phyloP scores from a whole-genome alignment of 129 eudicot genomes.

The Scalesia atractyloides region DNA sequence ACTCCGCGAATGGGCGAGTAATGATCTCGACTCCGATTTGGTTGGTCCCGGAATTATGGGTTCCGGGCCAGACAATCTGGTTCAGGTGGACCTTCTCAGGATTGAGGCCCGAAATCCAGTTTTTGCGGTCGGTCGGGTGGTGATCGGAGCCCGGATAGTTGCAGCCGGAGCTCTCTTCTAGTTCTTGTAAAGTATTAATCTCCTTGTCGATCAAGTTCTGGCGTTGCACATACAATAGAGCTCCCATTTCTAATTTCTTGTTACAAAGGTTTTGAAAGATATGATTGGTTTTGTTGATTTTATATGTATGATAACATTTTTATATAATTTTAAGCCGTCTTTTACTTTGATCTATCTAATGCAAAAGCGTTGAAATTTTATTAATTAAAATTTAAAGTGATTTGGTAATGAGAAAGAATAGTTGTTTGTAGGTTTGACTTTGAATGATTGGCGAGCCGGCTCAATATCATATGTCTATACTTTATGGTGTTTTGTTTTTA shows the following conservation, averaged over 20 bases:
- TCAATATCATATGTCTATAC: too few species aligned
- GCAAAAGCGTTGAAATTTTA: conserved; percentile 10
- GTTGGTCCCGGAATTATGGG: conserved; percentile 93
- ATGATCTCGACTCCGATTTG: conserved; percentile 69
- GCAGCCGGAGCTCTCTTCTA: conserved; percentile 50
- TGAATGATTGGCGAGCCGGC: too few species aligned
- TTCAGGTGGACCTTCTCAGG: conserved; percentile 58
- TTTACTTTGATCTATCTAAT: conserved; percentile 22
- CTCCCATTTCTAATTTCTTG: conserved; percentile 54
- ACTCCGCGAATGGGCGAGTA: conserved; percentile 82
- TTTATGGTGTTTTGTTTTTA: too few species aligned
- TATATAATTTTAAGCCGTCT: conserved; percentile 18
- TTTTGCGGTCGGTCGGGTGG: conserved; percentile 69
- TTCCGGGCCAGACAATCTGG: conserved; percentile 94
- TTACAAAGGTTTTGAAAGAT: not conserved
- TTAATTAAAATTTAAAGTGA: too few species aligned
- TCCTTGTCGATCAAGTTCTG: conserved; percentile 51
- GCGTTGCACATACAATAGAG: conserved; percentile 59
- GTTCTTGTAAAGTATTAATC: conserved; percentile 57
- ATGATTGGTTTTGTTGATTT: conserved; percentile 29
- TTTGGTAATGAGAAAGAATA: too few species aligned
- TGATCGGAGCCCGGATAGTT: conserved; percentile 69
- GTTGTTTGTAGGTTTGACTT: too few species aligned
- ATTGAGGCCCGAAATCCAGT: conserved; percentile 73
- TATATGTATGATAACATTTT: conserved; percentile 7